These are phyloP conservation scores for Capsicum rhomboideum DNA, from an alignment of 257 asterid species.

Conservation along the genomic window DNA sequence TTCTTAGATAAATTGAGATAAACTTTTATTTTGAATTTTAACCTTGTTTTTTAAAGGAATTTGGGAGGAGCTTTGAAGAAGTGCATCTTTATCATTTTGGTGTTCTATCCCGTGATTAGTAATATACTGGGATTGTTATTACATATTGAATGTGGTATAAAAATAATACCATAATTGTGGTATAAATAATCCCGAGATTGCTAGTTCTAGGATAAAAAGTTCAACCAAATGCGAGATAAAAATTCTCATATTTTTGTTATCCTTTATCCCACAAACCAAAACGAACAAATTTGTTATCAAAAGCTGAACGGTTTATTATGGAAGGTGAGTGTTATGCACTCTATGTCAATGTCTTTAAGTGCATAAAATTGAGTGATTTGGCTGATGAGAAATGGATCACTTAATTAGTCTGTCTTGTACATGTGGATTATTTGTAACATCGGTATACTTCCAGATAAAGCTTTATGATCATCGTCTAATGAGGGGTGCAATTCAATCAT, in stretches of 20 bases:
- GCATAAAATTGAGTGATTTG: not conserved
- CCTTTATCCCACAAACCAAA: not conserved
- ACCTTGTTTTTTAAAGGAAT: not conserved
- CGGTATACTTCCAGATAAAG: constrained; percentile 46
- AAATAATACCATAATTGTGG: not conserved
- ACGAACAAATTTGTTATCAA: not conserved
- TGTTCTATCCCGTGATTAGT: not conserved
- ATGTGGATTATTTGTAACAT: not conserved
- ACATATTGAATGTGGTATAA: not conserved
- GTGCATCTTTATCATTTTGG: not conserved
- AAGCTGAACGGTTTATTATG: not conserved
- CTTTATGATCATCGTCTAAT: constrained; percentile 78
- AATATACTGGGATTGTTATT: not conserved
- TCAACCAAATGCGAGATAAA: not conserved
- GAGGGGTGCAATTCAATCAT: constrained; percentile 74
- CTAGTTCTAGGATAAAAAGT: not conserved
- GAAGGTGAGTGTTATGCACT: not conserved
- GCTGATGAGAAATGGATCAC: not conserved
- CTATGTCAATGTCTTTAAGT: not conserved
- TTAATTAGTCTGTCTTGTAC: not conserved
- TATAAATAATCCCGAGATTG: not conserved
- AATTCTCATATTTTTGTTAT: not conserved
- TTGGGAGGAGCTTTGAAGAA: not conserved
- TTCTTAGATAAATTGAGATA: not conserved
- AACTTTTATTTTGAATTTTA: not conserved